Conservation (phyloP, 2,329 filamentous ascomycete genomes). For the Gliomastix tumulicola region DNA sequence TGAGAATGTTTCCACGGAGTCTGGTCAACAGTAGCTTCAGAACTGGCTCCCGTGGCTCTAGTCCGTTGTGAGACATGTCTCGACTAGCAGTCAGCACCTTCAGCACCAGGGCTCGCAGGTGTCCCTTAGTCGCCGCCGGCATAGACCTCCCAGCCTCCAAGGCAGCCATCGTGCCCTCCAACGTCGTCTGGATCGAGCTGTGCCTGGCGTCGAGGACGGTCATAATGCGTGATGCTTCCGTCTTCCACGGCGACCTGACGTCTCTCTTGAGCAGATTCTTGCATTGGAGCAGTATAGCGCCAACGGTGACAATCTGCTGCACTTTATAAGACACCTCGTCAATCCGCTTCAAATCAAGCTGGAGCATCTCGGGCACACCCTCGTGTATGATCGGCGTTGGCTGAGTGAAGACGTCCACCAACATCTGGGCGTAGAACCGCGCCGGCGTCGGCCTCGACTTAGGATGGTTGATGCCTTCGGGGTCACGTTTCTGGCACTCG, state of each 20-base stretch:
- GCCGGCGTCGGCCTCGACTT: constrained; percentile 57
- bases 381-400: constrained; percentile 45
- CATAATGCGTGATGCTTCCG: constrained; percentile 65
- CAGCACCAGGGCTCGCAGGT: constrained; percentile 49
- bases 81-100: constrained; percentile 46
- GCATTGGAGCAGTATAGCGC: constrained; percentile 68
- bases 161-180: constrained; percentile 56
- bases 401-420: constrained; percentile 69
- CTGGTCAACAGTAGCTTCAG: constrained; percentile 62
- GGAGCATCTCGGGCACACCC: constrained; percentile 66
- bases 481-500: constrained; percentile 62
- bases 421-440: constrained; percentile 68
- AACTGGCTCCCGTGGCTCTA: constrained; percentile 46
- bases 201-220: constrained; percentile 55
- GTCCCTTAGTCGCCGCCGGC: constrained; percentile 53
- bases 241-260: constrained; percentile 70
- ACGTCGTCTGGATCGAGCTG: constrained; percentile 41
- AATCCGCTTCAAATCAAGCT: constrained; percentile 60
- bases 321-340: constrained; percentile 26
- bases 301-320: constrained; percentile 61
- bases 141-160: constrained; percentile 57
- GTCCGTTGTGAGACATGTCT: constrained; percentile 31
- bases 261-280: constrained; percentile 81
- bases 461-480: constrained; percentile 57
- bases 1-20: constrained; percentile 59